Percentiles rank a stretch among this genome's conserved stretches.
Conservation (phyloP, 2,329 filamentous ascomycete genomes). For the Whalleya microplaca region DNA sequence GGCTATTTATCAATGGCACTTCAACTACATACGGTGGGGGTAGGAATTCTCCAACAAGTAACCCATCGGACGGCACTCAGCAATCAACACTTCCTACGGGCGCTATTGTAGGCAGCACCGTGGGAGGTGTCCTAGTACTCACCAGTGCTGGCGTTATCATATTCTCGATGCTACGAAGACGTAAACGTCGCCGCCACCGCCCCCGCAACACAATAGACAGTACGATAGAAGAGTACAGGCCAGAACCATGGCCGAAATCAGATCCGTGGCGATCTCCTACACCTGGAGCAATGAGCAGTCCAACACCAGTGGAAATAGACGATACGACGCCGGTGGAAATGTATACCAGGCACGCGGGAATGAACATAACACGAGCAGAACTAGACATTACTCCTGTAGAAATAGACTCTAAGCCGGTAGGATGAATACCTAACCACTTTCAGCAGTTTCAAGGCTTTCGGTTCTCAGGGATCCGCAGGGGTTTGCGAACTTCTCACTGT, state of each 20-base stretch:
- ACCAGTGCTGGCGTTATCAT: constrained; percentile 11
- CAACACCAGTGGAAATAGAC: constrained; percentile 19
- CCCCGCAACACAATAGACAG: constrained; percentile 9
- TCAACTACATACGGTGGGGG: constrained; percentile 12
- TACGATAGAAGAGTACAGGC: constrained; percentile 31
- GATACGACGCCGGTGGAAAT: constrained; percentile 23
- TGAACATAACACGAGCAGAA: constrained; percentile 5
- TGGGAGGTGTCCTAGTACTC: constrained; percentile 28
- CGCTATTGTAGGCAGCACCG: constrained; percentile 30
- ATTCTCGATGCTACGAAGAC: constrained; percentile 19
- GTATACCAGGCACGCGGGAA: constrained; percentile 30
- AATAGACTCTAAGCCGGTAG: neutral
- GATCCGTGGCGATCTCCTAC: constrained; percentile 19
- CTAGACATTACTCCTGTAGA: neutral
- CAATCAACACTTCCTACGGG: constrained; percentile 12
- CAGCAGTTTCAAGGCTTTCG: neutral
- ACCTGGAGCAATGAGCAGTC: constrained; percentile 12
- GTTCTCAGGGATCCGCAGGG: neutral
- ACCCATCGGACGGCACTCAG: neutral
- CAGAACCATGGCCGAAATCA: constrained; percentile 33
- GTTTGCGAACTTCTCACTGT: too few relatives aligned
- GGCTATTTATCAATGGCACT: constrained; percentile 30
- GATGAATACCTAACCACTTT: neutral
- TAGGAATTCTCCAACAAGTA: constrained; percentile 9
- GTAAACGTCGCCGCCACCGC: constrained; percentile 3